Base-by-base conservation (phyloP, 495 filamentous ascomycete genomes). In the Podospora pseudoanserina region DNA sequence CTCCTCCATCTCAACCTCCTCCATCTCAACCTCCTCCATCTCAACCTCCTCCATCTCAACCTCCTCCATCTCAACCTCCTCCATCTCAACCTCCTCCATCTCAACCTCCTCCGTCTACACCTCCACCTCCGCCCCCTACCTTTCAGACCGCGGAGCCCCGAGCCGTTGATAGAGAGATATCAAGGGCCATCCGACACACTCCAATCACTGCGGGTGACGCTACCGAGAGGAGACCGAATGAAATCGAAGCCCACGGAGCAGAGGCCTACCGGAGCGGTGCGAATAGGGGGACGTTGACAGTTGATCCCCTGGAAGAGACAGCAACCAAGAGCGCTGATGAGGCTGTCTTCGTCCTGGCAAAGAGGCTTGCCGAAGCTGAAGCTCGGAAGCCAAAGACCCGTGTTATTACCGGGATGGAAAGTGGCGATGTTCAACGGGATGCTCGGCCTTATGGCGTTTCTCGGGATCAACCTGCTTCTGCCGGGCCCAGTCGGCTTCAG, bases 141-240 rank as follows among this genome's bases (percentile, higher is more conserved):
- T 23, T 20, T 5, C n/a, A 23, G 15, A 60, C 18, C 5, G 4
- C 26, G 44, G 16, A 28, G 23, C 7, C 16, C 16, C 56, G 13
- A 58, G n/a, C 60, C n/a, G 28, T 23, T 20, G 11, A 56, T 23
- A 54, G 58, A 2, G 28, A 67, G 39, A 53, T 27, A n/a, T 44
- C 32, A 39, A 66, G 64, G 7, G 16, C 55, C 11, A 72, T 64
- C 34, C 67, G 32, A 5, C 16, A 71, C 19, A 65, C 61, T 9
- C 58, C 62, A 0, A 60, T 59, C 13, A 65, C 62, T 0, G 66
- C 63, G 5, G 44, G 4, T 7, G 4, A 32, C 1, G 30, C 30
- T 32, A 4, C 30, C 30, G 3, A 32, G 30, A 4, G 7, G 66
- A 3, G 66, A 20, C 3, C 58, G 62, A 27, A 66, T 59, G 5